Evolutionary conservation across 164 flowering plant species (phyloP).

Genomic region (Litsea cubeba): DNA sequence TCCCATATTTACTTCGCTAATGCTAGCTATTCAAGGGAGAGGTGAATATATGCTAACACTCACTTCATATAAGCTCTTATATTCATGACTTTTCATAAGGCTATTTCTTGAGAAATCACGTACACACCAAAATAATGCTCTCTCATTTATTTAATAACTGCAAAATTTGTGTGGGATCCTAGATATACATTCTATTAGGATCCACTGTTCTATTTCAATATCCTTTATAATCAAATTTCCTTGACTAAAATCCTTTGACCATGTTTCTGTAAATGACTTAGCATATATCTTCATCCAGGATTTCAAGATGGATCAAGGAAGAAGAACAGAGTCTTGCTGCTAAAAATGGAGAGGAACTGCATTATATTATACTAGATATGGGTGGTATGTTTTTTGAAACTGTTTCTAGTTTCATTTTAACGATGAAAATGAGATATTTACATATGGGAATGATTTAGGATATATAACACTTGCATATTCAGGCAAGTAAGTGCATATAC

Average conservation of each 20-base stretch:
- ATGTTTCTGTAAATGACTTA: not conserved
- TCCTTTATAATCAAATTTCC: not conserved
- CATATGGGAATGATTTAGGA: not conserved
- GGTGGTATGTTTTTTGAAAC: constrained; percentile 35
- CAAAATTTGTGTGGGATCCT: too few relatives aligned
- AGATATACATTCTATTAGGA: too few relatives aligned
- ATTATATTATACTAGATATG: constrained; percentile 57
- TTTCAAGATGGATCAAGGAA: constrained; percentile 55
- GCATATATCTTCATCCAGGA: constrained; percentile 22
- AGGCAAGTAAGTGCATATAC: not conserved
- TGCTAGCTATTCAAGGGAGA: constrained; percentile 56
- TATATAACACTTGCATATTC: not conserved
- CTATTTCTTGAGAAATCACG: not conserved
- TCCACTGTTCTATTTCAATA: not conserved
- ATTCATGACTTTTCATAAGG: too few relatives aligned
- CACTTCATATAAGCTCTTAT: too few relatives aligned
- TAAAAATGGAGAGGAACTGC: constrained; percentile 23
- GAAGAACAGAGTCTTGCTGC: constrained; percentile 24
- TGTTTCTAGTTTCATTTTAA: not conserved
- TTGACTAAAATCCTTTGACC: not conserved
- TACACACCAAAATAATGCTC: not conserved
- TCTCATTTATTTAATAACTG: too few relatives aligned
- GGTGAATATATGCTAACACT: constrained; percentile 26
- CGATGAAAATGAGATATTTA: not conserved
- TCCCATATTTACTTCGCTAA: constrained; percentile 76